These are phyloP conservation scores for Fraxinus anomala DNA, from an alignment of 257 asterid genomes.

Conservation along the genomic window DNA sequence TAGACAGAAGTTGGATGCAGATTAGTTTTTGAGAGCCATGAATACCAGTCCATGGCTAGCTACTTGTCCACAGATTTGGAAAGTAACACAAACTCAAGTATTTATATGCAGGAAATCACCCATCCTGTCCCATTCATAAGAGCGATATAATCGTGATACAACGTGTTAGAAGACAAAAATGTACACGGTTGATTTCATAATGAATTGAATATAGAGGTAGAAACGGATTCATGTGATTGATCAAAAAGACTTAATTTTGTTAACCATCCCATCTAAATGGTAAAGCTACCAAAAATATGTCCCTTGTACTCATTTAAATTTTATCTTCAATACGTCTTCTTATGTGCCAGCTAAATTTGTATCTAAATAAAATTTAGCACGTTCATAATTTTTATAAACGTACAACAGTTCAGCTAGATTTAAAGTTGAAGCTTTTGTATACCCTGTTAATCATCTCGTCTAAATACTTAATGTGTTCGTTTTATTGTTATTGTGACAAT, in stretches of 20 bases:
- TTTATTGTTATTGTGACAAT: too few species aligned
- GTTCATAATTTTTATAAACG: not conserved
- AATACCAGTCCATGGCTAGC: slow-evolving; percentile 70
- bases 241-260: not conserved
- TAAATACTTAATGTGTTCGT: not conserved
- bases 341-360: not conserved
- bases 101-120: slow-evolving; percentile 12
- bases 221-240: not conserved
- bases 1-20: slow-evolving; percentile 51
- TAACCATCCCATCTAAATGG: not conserved
- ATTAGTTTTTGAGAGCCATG: slow-evolving; percentile 66
- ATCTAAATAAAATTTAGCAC: not conserved
- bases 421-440: not conserved
- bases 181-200: not conserved
- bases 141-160: not conserved
- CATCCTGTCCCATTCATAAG: not conserved
- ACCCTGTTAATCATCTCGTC: not conserved
- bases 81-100: slow-evolving; percentile 4
- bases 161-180: not conserved
- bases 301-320: not conserved
- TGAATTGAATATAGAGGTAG: not conserved
- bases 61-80: not conserved
- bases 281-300: too few species aligned
- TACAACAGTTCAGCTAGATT: not conserved
- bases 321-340: not conserved